Base-by-base conservation (phyloP, 768 basidiomycete species). In the Paxillus ammoniavirescens region DNA sequence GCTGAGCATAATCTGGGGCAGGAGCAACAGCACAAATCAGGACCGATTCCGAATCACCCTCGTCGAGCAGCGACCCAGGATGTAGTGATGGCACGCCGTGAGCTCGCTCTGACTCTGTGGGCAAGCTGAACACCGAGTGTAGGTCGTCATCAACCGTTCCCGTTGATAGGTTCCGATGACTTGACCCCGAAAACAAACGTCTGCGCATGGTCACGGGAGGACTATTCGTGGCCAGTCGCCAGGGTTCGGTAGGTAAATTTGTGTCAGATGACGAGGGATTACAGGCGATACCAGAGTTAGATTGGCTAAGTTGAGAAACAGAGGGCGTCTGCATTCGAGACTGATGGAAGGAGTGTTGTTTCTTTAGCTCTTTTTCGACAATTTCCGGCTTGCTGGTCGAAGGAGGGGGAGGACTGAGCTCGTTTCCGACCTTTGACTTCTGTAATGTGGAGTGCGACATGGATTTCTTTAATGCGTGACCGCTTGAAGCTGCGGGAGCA, bases 311-410 rank as follows among this genome's bases (percentile, higher is more conserved):
- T 2, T 64, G 59, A 23, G 69, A 79, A 10, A 84, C 65, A 28
- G 82, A 72, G 15, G 82, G 80, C n/a, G 83, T 65, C 36, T 82
- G 78, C 13, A 81, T 66, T 42, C 78, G 81, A 41, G 80, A 72
- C 60, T 81, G 78, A 65, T 84, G 79, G 58, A 85, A 86, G n/a
- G 82, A 84, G 36, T 80, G 80, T 63, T 84, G 83, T 65, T 85
- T 84, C 54, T 72, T 75, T 14, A 70, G 70, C 14, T 47, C 68
- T 64, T 74, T 77, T 18, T 72, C 70, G 17, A 61, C 46, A 60
- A 53, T 15, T 73, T 62, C 30, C 61, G 64, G 42, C 73, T 44
- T 21, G 31, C 35, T 12, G 8, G 52, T 35, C 13, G 23, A 28
- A 68, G 12, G 15, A 53, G 45, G 71, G 65, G n/a, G 54, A 50